Evolutionary conservation across 2,329 filamentous ascomycete genomes (phyloP), one percentile per base, ranked within the genome.

Genomic region (Dactylellina haptotyla): DNA sequence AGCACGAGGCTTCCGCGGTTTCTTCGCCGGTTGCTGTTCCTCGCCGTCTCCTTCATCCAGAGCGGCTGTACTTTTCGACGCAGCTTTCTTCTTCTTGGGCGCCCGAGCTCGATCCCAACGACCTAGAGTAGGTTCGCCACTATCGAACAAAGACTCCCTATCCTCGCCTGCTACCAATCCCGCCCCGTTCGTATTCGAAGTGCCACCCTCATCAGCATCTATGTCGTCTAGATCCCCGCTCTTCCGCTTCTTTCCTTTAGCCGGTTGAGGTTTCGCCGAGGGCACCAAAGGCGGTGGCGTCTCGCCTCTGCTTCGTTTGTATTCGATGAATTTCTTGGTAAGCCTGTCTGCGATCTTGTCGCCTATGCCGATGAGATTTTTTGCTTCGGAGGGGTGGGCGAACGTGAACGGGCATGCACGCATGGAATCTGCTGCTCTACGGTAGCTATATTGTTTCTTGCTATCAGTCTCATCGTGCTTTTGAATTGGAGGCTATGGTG

Each of bases 341-440:
- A 95, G 84, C 5, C 89, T 85, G 62, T 88, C 85, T 77, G 88
- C 92, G 14, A 93, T 82, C 76, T 89, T 92, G 0, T 87, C 86
- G 0, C 91, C 91, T 69, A 93, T 88, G 0, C 90, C 90, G 72
- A 87, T 88, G n/a, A 95, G 84, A 76, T 89, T 86, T 77, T 88
- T 85, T 0, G 91, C 86, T 81, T 93, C 86, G 4, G 88, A 87
- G 1, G 91, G 91, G 79, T 95, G 91, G 16, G 85, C 82, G 76
- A 92, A 91, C 0, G 82, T 81, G 39, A 92, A 82, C 0, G 91
- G 91, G 75, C 90, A 93, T 10, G 87, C 87, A 80, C 89, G 91
- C 80, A 95, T 86, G 1, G 91, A 90, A 67, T 91, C 85, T 78
- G 92, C 92, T 0, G 91, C 91, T 77, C 89, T 87, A 75, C 87